phyloP scores from a whole-genome alignment of 352 stramenopile genomes.

The Phytopythium mirpurense region DNA sequence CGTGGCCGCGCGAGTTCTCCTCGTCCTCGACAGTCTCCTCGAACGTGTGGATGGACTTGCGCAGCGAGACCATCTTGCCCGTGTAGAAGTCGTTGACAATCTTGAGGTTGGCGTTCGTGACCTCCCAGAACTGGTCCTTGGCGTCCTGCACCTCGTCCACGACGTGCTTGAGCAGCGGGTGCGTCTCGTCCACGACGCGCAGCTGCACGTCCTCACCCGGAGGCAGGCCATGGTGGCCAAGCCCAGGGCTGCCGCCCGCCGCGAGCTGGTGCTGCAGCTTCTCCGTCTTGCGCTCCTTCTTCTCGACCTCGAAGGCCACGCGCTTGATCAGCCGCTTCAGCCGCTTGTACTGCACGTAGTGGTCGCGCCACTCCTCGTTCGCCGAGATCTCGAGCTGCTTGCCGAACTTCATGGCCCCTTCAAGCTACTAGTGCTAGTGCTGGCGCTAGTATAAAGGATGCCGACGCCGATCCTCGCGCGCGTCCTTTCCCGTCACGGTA shows the following conservation, averaged over 20 bases:
- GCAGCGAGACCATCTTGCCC: conserved; percentile 61
- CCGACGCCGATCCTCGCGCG: too few species aligned
- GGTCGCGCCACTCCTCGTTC: conserved; percentile 84
- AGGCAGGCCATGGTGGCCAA: conserved; percentile 1
- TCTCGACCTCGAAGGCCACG: conserved; percentile 86
- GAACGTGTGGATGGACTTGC: conserved; percentile 71
- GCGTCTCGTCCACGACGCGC: conserved; percentile 50
- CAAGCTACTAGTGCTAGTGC: too few species aligned
- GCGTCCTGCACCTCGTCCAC: conserved; percentile 62
- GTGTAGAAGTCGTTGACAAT: conserved; percentile 84
- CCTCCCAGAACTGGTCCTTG: conserved; percentile 81
- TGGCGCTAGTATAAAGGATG: too few species aligned
- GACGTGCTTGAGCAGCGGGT: conserved; percentile 46
- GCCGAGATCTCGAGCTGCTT: conserved; percentile 90
- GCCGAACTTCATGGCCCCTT: conserved; percentile 86
- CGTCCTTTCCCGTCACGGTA: too few species aligned
- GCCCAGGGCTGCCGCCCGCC: neutral
- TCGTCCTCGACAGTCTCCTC: conserved; percentile 62
- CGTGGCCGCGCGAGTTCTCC: conserved; percentile 67
- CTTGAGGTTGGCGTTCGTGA: conserved; percentile 75
- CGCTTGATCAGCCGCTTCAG: conserved; percentile 90
- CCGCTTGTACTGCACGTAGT: conserved; percentile 91
- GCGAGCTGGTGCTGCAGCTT: conserved; percentile 57
- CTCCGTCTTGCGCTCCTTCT: conserved; percentile 65
- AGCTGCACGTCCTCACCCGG: conserved; percentile 16